Base-by-base conservation (phyloP, 78 protist genomes). In the Dictyostelium firmibasis region DNA sequence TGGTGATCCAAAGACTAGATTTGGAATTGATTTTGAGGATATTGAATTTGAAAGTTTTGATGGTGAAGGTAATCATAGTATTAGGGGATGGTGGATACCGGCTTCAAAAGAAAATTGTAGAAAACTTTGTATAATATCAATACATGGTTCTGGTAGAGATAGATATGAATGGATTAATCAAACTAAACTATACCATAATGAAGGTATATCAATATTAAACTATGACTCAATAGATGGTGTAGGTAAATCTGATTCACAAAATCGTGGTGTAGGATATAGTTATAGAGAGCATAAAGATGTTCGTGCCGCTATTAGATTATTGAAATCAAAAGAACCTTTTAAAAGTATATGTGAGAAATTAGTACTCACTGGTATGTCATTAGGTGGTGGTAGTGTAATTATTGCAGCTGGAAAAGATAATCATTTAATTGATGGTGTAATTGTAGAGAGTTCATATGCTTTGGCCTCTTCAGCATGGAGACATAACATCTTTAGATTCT, bases 31-130 rank as follows among this genome's bases (percentile, higher is more conserved):
- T 25, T 89, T 31, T 16, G 44, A 89, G n/a, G 47, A 78, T 25
- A 44, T 89, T 18, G 86, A 78, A 47, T 89, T 78, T 14, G 16
- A 27, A 29, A 79, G 70, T 33, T 89, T 67, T 16, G 94, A 89
- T 47, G 70, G 60, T 18, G 62, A 50, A 50, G 20, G 8, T 25
- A 44, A 89, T 44, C 50, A 69, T 4, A 78, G 31, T n/a, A 62
- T 89, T 18, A 50, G 86, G 2, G 94, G 94, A 25, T 89, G 94
- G 94, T 89, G 94, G 94, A 41, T 89, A 31, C 94, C 94, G 9
- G 79, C 94, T 4, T 20, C 44, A 9, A 38, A 76, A 36, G 69
- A 64, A 8, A 89, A 89, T 44, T 72, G 79, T 78, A 9, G 5
- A 47, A 13, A 69, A 18, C 27, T 43, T n/a, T 43, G 86, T 41